phyloP scores from a whole-genome alignment of 208 protist species.

The Leishmania mexicana region DNA sequence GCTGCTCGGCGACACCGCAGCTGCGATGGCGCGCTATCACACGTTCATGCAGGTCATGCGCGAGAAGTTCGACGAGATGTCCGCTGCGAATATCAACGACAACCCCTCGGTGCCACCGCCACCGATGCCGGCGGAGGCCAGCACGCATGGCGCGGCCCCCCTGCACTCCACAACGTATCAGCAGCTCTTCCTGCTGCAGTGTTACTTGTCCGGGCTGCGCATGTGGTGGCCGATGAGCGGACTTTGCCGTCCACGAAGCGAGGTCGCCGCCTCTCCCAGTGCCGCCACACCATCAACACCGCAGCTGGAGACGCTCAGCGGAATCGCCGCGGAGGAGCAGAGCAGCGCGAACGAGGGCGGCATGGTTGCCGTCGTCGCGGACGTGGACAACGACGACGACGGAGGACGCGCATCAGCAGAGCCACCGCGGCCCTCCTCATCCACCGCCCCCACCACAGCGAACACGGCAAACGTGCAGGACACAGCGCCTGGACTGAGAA shows the following conservation, averaged over 20 bases:
- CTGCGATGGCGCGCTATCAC: slow-evolving; percentile 44
- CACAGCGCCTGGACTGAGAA: neutral
- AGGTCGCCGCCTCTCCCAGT: neutral
- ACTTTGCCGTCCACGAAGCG: slow-evolving; percentile 27
- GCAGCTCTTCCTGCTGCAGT: slow-evolving; percentile 72
- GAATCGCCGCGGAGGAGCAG: neutral
- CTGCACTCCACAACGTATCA: slow-evolving; percentile 33
- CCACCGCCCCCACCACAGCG: neutral
- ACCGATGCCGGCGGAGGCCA: neutral
- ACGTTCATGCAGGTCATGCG: slow-evolving; percentile 62
- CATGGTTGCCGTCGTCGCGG: neutral
- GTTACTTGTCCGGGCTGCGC: slow-evolving; percentile 55
- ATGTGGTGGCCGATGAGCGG: slow-evolving; percentile 43
- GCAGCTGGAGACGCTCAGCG: neutral
- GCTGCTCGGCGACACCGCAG: slow-evolving; percentile 40
- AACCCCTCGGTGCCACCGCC: neutral
- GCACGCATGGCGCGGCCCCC: neutral
- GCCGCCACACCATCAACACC: neutral
- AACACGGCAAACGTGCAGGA: neutral
- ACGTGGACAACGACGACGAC: neutral
- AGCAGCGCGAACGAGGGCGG: neutral
- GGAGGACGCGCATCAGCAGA: neutral
- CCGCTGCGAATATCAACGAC: slow-evolving; percentile 3
- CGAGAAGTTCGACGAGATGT: slow-evolving; percentile 76
- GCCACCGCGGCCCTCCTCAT: neutral